These are phyloP conservation scores for Sclerotinia subarctica DNA, from an alignment of 2,329 filamentous ascomycete species.

Conservation along the genomic window DNA sequence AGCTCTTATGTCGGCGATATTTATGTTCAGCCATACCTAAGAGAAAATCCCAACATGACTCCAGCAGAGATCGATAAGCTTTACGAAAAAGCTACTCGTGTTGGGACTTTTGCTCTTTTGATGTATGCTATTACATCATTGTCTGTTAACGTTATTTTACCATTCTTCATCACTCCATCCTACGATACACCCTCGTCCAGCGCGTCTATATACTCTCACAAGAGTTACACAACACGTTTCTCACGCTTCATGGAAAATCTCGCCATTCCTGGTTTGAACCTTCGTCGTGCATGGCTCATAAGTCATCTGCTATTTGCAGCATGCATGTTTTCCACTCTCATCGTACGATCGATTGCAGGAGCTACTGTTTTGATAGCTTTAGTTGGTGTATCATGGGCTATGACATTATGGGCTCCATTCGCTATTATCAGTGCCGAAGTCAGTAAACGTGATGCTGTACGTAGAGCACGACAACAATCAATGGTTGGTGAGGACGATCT, in stretches of 20 bases:
- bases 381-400: constrained; percentile 86
- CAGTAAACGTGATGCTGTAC: constrained; percentile 71
- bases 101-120: constrained; percentile 85
- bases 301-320: constrained; percentile 80
- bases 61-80: constrained; percentile 71
- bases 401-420: constrained; percentile 92
- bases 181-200: constrained; percentile 52
- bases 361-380: constrained; percentile 77
- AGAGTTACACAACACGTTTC: constrained; percentile 34
- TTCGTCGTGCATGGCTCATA: constrained; percentile 82
- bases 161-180: constrained; percentile 79
- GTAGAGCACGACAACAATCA: constrained; percentile 43
- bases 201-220: constrained; percentile 27
- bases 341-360: constrained; percentile 66
- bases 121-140: constrained; percentile 86
- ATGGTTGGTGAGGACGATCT: constrained; percentile 24
- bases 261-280: constrained; percentile 77
- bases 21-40: constrained; percentile 79
- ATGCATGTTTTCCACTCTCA: constrained; percentile 79
- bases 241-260: constrained; percentile 54
- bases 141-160: constrained; percentile 74
- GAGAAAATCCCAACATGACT: constrained; percentile 73
- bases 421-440: constrained; percentile 94
- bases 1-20: constrained; percentile 93
- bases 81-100: constrained; percentile 80